These are phyloP conservation scores for Tricholoma saponaceum DNA, from an alignment of 768 basidiomycete genomes.

Conservation along the genomic window DNA sequence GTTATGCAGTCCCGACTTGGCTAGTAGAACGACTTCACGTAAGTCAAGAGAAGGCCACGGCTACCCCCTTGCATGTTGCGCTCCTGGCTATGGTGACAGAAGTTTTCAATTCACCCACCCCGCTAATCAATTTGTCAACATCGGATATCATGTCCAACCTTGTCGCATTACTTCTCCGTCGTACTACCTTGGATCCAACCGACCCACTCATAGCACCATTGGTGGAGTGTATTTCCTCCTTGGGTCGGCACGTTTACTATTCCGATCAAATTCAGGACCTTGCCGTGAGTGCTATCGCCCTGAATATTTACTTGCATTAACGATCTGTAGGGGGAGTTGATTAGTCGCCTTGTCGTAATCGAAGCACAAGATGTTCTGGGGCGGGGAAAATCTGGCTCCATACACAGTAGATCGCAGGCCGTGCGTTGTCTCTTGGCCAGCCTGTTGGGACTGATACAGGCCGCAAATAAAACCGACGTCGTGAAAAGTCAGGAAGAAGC, in stretches of 20 bases:
- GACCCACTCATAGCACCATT: conserved; percentile 65
- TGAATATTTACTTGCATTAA: neutral
- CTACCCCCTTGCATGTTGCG: conserved; percentile 51
- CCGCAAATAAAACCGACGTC: conserved; percentile 49
- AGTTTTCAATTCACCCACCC: conserved; percentile 77
- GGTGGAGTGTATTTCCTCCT: conserved; percentile 74
- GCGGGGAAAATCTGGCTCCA: conserved; percentile 26
- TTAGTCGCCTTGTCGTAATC: conserved; percentile 66
- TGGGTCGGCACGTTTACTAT: conserved; percentile 92
- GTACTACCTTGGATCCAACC: conserved; percentile 53
- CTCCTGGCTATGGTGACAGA: conserved; percentile 77
- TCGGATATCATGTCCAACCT: conserved; percentile 85
- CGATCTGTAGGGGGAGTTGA: conserved; percentile 57
- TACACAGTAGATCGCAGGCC: conserved; percentile 52
- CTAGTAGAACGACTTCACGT: conserved; percentile 74
- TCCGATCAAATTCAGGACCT: conserved; percentile 95
- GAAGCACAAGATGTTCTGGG: conserved; percentile 59
- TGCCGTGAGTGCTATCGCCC: conserved; percentile 37
- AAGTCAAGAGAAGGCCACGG: conserved; percentile 47
- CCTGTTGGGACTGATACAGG: conserved; percentile 64
- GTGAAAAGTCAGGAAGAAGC: conserved; percentile 12
- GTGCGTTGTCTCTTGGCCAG: conserved; percentile 68
- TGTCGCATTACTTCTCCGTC: conserved; percentile 66
- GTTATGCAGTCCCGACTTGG: conserved; percentile 83
- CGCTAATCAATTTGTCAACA: conserved; percentile 86